Evolutionary conservation across 2,329 filamentous ascomycete species (phyloP).

Genomic region (Neopestalotiopsis sp.): DNA sequence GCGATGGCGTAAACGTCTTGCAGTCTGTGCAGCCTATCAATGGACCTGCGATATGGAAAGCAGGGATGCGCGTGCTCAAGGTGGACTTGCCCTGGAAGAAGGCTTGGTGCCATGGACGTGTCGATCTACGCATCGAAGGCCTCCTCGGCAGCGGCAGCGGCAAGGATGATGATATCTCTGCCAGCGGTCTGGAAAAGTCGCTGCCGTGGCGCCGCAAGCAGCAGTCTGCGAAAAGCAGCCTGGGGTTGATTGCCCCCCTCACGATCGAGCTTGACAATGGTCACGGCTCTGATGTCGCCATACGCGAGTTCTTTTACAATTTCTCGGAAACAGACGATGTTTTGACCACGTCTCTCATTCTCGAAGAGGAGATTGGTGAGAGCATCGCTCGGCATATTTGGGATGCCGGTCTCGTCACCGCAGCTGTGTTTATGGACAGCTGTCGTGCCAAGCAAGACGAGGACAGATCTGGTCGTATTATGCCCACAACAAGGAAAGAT

Average conservation of each 20-base stretch:
- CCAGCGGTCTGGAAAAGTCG: background rate
- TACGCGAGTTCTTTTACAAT: conserved; percentile 26
- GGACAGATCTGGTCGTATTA: conserved; percentile 17
- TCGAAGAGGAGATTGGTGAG: conserved; percentile 63
- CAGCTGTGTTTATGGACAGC: conserved; percentile 39
- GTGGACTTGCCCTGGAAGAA: conserved; percentile 25
- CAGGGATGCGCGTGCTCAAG: conserved; percentile 47
- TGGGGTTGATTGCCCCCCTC: conserved; percentile 31
- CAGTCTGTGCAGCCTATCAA: background rate
- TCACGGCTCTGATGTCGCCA: conserved; percentile 25
- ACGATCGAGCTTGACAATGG: conserved; percentile 28
- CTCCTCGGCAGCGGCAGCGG: conserved; percentile 22
- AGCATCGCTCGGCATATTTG: conserved; percentile 65
- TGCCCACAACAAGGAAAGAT: conserved; percentile 29
- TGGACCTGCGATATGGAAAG: conserved; percentile 24
- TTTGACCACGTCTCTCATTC: conserved; percentile 36
- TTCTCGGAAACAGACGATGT: background rate
- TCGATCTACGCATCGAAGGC: conserved; percentile 22
- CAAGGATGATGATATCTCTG: background rate
- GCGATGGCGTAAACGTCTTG: conserved; percentile 29
- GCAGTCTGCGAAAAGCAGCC: conserved; percentile 23
- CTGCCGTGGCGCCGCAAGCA: conserved; percentile 19
- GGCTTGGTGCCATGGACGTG: conserved; percentile 17
- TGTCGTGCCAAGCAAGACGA: conserved; percentile 19
- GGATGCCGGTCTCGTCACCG: conserved; percentile 59